Conservation (phyloP, 495 filamentous ascomycete genomes). For the Rhypophila decipiens region DNA sequence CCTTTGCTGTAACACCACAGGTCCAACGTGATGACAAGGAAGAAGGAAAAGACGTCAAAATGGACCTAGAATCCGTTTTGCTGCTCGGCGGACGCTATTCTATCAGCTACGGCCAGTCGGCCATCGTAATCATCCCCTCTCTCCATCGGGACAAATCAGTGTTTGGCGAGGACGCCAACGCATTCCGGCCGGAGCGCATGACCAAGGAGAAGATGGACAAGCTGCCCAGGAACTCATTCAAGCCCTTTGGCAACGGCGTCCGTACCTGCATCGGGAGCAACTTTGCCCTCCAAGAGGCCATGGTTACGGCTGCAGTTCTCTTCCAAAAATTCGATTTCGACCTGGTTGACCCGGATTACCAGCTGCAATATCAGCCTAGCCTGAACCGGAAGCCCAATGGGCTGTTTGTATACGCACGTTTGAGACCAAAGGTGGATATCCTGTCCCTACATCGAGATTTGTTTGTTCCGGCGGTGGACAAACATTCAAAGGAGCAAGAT, state of each 20-base stretch:
- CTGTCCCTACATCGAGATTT: too few relatives aligned
- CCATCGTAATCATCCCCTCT: constrained; percentile 51
- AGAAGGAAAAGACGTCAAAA: too few relatives aligned
- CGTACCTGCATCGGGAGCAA: constrained; percentile 47
- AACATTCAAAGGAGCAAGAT: too few relatives aligned
- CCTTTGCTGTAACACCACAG: constrained; percentile 37
- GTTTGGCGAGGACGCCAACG: constrained; percentile 47
- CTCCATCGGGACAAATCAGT: constrained; percentile 41
- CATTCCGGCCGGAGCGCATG: constrained; percentile 61
- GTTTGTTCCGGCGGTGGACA: too few relatives aligned
- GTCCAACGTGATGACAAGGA: constrained; percentile 40
- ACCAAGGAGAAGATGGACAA: constrained; percentile 54
- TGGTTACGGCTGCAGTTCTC: constrained; percentile 48
- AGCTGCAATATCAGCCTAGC: constrained; percentile 62
- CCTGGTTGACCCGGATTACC: constrained; percentile 52
- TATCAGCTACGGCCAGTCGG: constrained; percentile 47
- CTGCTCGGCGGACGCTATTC: constrained; percentile 64
- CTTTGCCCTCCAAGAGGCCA: constrained; percentile 59
- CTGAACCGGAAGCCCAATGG: constrained; percentile 75
- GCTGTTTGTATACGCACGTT: too few relatives aligned
- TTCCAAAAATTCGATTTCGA: constrained; percentile 59
- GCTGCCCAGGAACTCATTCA: constrained; percentile 50
- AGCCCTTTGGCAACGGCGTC: constrained; percentile 53
- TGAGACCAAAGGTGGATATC: too few relatives aligned
- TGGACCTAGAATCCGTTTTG: too few relatives aligned